Conservation (phyloP, 371 early-diverging fungal genomes). For the Capillidium heterosporum region DNA sequence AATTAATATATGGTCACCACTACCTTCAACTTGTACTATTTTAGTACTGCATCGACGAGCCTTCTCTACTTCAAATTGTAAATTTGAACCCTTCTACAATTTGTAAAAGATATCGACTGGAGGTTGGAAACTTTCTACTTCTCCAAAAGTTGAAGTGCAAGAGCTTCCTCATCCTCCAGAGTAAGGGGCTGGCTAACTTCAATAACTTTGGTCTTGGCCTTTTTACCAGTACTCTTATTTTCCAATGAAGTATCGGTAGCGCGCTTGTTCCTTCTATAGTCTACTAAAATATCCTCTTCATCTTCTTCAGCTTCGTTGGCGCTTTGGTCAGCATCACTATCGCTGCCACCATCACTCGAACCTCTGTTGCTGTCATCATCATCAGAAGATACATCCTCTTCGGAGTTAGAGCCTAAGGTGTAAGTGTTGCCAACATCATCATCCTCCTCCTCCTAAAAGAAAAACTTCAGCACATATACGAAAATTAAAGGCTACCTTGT, state of each 20-base stretch:
- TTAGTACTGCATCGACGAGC: too few relatives aligned
- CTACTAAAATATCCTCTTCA: not conserved
- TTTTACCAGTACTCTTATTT: conserved; percentile 15
- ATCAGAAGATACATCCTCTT: conserved; percentile 10
- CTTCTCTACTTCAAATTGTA: too few relatives aligned
- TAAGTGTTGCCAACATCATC: conserved; percentile 4
- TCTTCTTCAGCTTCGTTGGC: conserved; percentile 6
- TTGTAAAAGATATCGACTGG: too few relatives aligned
- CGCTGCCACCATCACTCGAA: conserved; percentile 2
- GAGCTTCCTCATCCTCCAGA: conserved; percentile 40
- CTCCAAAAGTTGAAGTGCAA: conserved; percentile 29
- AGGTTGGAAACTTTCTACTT: too few relatives aligned
- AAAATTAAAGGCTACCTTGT: not conserved
- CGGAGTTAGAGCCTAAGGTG: not conserved
- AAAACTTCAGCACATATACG: not conserved
- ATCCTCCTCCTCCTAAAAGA: conserved; percentile 7
- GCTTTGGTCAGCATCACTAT: conserved; percentile 1
- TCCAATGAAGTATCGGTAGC: conserved; percentile 8
- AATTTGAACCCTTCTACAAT: too few relatives aligned
- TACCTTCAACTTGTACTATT: too few relatives aligned
- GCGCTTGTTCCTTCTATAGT: not conserved
- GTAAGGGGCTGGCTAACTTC: conserved; percentile 39
- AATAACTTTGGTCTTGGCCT: conserved; percentile 31
- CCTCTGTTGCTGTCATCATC: conserved; percentile 12
- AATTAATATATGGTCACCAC: too few relatives aligned